A percentile compares a stretch with the other conserved stretches of the same genome.
Conservation (phyloP, 805 yeast species). For the Suhomyces faveliae region DNA sequence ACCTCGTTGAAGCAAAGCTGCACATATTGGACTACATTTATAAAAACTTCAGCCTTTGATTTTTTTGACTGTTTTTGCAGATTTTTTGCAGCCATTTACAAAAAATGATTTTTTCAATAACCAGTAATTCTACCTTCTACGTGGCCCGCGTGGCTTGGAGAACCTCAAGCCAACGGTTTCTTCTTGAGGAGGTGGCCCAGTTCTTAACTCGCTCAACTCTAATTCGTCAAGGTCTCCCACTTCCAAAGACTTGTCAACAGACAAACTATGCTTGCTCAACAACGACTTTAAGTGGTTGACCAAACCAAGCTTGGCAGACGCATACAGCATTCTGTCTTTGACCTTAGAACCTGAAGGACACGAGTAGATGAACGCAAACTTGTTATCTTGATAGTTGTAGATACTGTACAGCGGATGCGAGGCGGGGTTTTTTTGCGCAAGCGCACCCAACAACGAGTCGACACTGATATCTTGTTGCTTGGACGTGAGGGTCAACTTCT, state of each 20-base stretch:
- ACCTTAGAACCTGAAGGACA: conserved; percentile 92
- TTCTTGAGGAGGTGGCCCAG: conserved; percentile 12
- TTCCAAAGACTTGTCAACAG: conserved; percentile 53
- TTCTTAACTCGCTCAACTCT: conserved; percentile 49
- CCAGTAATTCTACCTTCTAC: conserved; percentile 33
- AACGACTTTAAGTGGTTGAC: conserved; percentile 46
- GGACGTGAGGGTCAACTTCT: conserved; percentile 33
- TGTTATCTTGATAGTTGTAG: conserved; percentile 39
- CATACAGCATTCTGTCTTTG: conserved; percentile 89
- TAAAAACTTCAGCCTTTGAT: too few species aligned
- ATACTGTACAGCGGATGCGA: conserved; percentile 59
- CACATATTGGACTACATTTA: too few species aligned
- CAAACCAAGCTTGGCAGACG: conserved; percentile 70
- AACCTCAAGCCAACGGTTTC: conserved; percentile 32
- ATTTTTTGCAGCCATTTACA: background rate
- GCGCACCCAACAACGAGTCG: conserved; percentile 19
- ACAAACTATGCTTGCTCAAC: conserved; percentile 25
- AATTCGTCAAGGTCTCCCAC: conserved; percentile 73
- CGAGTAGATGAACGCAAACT: conserved; percentile 66
- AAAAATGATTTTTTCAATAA: background rate
- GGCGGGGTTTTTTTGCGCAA: conserved; percentile 21
- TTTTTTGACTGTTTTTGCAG: too few species aligned
- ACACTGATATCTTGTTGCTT: conserved; percentile 18
- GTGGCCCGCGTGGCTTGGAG: conserved; percentile 70
- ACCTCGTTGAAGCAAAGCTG: too few species aligned